phyloP scores from a whole-genome alignment of 139 green algal species.

The Chlorella vulgaris region DNA sequence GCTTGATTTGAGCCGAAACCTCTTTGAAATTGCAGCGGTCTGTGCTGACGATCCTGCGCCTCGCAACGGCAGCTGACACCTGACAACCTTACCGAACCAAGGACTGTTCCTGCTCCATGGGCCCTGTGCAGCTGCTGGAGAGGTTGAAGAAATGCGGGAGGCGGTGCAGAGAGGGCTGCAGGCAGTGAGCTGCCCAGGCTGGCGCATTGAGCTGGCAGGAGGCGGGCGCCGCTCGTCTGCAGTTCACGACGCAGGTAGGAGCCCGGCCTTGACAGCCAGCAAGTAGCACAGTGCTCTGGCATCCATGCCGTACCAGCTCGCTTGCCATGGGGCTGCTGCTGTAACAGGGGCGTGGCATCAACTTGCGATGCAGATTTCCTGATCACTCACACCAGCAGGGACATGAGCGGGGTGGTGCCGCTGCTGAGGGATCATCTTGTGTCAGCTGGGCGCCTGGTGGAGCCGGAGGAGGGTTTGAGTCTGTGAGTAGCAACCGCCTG shows the following conservation, averaged over 20 bases:
- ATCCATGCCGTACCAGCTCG: no score
- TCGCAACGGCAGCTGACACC: no score
- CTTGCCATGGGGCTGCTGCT: no score
- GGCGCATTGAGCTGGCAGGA: conserved; percentile 36
- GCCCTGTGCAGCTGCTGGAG: conserved; percentile 6
- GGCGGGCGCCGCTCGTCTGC: conserved; percentile 25
- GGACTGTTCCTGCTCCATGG: no score
- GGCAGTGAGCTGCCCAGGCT: conserved; percentile 5
- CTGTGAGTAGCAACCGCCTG: no score
- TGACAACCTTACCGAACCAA: no score
- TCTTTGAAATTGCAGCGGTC: neutral
- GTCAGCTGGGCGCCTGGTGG: neutral
- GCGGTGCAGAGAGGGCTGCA: conserved; percentile 20
- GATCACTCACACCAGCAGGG: neutral
- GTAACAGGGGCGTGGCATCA: neutral
- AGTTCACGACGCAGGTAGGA: conserved; percentile 38
- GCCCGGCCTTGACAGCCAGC: neutral
- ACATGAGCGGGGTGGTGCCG: conserved; percentile 28
- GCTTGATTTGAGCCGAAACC: neutral
- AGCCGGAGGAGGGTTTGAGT: conserved; percentile 33
- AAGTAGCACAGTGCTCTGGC: no score
- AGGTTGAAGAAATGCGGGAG: conserved; percentile 37
- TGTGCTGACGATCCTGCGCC: no score
- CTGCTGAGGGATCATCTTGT: conserved; percentile 31
- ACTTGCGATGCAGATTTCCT: conserved; percentile 9